These are phyloP conservation scores for Boletus mariae DNA, from an alignment of 1,284 basidiomycete genomes.

Conservation along the genomic window DNA sequence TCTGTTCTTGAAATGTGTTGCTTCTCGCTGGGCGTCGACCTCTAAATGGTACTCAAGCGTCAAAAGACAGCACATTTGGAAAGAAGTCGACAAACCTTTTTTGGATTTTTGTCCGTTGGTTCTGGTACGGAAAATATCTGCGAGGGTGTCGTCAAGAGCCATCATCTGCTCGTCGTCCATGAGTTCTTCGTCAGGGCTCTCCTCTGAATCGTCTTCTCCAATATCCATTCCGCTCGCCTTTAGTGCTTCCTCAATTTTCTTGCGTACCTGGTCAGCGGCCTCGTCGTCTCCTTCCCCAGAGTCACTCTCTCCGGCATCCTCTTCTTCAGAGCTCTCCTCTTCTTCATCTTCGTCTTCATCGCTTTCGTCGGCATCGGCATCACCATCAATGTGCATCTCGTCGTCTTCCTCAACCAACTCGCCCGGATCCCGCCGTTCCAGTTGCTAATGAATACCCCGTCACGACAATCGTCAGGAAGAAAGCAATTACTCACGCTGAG, in stretches of 20 bases:
- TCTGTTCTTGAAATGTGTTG: slow-evolving; percentile 92
- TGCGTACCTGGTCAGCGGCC: slow-evolving; percentile 67
- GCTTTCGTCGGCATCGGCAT: slow-evolving; percentile 35
- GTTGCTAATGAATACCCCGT: slow-evolving; percentile 57
- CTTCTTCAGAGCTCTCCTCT: slow-evolving; percentile 36
- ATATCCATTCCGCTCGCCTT: slow-evolving; percentile 68
- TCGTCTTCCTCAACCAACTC: slow-evolving; percentile 48
- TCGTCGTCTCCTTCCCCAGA: slow-evolving; percentile 46
- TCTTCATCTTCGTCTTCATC: slow-evolving; percentile 41
- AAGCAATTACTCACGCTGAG: slow-evolving; percentile 61
- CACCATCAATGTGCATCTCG: slow-evolving; percentile 35
- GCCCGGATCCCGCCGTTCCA: slow-evolving; percentile 66
- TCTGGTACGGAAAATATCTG: slow-evolving; percentile 79
- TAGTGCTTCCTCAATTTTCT: slow-evolving; percentile 76
- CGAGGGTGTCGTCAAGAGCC: slow-evolving; percentile 90
- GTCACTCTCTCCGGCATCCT: slow-evolving; percentile 32
- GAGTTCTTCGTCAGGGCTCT: slow-evolving; percentile 54
- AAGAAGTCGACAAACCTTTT: slow-evolving; percentile 49
- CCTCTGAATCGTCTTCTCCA: slow-evolving; percentile 42
- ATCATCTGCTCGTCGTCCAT: slow-evolving; percentile 99
- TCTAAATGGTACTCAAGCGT: slow-evolving; percentile 35
- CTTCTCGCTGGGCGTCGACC: slow-evolving; percentile 71
- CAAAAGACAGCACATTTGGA: neutral
- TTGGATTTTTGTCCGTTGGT: slow-evolving; percentile 57
- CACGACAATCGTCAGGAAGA: neutral